phyloP scores from a whole-genome alignment of 2,329 filamentous ascomycete genomes.

The Ophiobolus disseminans region DNA sequence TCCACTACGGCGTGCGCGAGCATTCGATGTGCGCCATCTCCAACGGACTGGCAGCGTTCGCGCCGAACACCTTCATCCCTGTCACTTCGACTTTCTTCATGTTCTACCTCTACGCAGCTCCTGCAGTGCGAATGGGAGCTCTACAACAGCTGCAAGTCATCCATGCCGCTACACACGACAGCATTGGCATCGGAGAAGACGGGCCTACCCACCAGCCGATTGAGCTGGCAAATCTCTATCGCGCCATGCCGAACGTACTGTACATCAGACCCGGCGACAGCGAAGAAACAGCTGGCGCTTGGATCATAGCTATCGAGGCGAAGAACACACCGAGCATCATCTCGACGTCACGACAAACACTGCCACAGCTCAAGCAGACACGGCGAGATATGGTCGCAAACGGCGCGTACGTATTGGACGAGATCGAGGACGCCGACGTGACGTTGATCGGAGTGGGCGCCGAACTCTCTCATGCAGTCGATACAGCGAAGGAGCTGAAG shows the following conservation, averaged over 20 bases:
- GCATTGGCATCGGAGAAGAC: slow-evolving; percentile 59
- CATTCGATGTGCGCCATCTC: slow-evolving; percentile 47
- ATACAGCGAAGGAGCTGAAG: no score
- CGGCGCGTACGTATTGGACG: slow-evolving; percentile 58
- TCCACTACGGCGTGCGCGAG: slow-evolving; percentile 48
- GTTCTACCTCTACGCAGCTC: slow-evolving; percentile 59
- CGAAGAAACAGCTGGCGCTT: slow-evolving; percentile 65
- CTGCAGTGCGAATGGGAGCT: slow-evolving; percentile 67
- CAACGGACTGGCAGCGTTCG: slow-evolving; percentile 64
- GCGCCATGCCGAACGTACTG: slow-evolving; percentile 67
- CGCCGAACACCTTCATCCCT: slow-evolving; percentile 58
- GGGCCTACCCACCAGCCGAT: slow-evolving; percentile 70
- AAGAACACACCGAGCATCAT: slow-evolving; percentile 55
- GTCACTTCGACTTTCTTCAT: slow-evolving; percentile 68
- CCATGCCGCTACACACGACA: slow-evolving; percentile 68
- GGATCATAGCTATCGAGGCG: slow-evolving; percentile 54
- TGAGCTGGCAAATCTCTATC: slow-evolving; percentile 63
- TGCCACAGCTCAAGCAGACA: slow-evolving; percentile 52
- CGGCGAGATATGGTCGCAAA: slow-evolving; percentile 50
- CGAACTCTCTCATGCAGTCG: slow-evolving; percentile 42
- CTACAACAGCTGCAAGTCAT: slow-evolving; percentile 63
- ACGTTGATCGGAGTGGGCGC: slow-evolving; percentile 58
- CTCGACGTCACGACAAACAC: slow-evolving; percentile 55
- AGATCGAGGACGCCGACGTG: slow-evolving; percentile 52
- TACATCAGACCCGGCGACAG: slow-evolving; percentile 67